Evolutionary conservation across 2,329 filamentous ascomycete species (phyloP).

Genomic region (Alternaria consortialis): DNA sequence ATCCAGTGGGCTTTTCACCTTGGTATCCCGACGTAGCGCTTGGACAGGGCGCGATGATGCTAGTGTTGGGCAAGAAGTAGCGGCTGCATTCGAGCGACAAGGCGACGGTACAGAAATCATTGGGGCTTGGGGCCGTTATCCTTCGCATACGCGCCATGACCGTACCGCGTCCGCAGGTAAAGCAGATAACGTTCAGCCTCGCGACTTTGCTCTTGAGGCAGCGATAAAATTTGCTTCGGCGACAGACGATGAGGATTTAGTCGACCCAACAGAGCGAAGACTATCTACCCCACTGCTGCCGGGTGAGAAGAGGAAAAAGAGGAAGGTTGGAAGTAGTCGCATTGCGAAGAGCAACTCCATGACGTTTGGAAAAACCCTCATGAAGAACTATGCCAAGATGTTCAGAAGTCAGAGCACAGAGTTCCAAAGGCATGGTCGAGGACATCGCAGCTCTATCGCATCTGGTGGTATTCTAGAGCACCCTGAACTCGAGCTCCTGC

Average conservation of each 20-base stretch:
- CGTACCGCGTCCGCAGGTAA: slow-evolving; percentile 53
- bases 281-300: slow-evolving; percentile 29
- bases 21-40: slow-evolving; percentile 32
- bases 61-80: slow-evolving; percentile 19
- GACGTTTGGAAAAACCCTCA: slow-evolving; percentile 52
- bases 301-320: slow-evolving; percentile 51
- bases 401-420: slow-evolving; percentile 53
- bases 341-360: slow-evolving; percentile 66
- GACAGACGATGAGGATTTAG: slow-evolving; percentile 32
- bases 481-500: slow-evolving; percentile 59
- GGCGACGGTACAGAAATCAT: slow-evolving; percentile 35
- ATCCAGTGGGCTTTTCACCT: not conserved
- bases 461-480: slow-evolving; percentile 55
- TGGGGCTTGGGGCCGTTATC: slow-evolving; percentile 58
- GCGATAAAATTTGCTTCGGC: slow-evolving; percentile 37
- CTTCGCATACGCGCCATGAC: slow-evolving; percentile 56
- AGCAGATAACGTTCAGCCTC: slow-evolving; percentile 50
- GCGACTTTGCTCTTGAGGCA: slow-evolving; percentile 55
- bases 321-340: slow-evolving; percentile 71
- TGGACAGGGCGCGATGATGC: slow-evolving; percentile 18
- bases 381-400: slow-evolving; percentile 57
- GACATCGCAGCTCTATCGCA: slow-evolving; percentile 56
- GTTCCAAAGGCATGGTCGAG: slow-evolving; percentile 52
- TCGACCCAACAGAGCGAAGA: slow-evolving; percentile 38
- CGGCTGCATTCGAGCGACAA: slow-evolving; percentile 38